phyloP scores from a whole-genome alignment of 768 basidiomycete genomes.

The Tricholoma sp. region DNA sequence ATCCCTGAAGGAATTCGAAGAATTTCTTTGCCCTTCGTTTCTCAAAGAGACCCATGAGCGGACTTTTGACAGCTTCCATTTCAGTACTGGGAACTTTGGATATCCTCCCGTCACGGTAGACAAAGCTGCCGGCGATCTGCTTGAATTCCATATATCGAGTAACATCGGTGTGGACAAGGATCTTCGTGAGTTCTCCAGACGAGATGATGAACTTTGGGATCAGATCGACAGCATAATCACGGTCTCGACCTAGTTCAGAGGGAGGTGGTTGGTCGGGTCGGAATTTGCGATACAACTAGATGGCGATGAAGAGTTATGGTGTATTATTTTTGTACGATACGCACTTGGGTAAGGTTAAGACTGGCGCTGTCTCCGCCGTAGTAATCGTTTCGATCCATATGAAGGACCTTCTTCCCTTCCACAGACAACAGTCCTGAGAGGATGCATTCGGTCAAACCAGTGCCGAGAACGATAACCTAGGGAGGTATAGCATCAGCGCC shows the following conservation, averaged over 20 bases:
- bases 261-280: constrained; percentile 72
- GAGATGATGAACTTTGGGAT: constrained; percentile 99
- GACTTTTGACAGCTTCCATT: constrained; percentile 92
- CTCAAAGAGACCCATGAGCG: constrained; percentile 99
- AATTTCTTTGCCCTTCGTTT: constrained; percentile 98
- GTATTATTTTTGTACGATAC: constrained; percentile 13
- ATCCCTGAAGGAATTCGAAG: constrained; percentile 93
- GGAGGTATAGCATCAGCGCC: constrained; percentile 13
- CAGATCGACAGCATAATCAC: constrained; percentile 97
- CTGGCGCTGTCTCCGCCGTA: constrained; percentile 97
- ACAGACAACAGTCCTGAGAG: constrained; percentile 97
- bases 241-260: constrained; percentile 85
- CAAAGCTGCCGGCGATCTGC: constrained; percentile 97
- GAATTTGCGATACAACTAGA: constrained; percentile 94
- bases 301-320: constrained; percentile 1
- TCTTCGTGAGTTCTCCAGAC: constrained; percentile 94
- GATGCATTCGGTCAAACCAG: constrained; percentile 97
- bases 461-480: constrained; percentile 89
- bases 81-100: constrained; percentile 98
- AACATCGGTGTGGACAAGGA: constrained; percentile 98
- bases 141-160: constrained; percentile 99
- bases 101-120: constrained; percentile 94
- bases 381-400: constrained; percentile 98
- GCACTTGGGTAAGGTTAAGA: constrained; percentile 94
- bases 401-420: constrained; percentile 98